phyloP scores from a whole-genome alignment of 352 stramenopile genomes.

The Phytophthora melonis region DNA sequence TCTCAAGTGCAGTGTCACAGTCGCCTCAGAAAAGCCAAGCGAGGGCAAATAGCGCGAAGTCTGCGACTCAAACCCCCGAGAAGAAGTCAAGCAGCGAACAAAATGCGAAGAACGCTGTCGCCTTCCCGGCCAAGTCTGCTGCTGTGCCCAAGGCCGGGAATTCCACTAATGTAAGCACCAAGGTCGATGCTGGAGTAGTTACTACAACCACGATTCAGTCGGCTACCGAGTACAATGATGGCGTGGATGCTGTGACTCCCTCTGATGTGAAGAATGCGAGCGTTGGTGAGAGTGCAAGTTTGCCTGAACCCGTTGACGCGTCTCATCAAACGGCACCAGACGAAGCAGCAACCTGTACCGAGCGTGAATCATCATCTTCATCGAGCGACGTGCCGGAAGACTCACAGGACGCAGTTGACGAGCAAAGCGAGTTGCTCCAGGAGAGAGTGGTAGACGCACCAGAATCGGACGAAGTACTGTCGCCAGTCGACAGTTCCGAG shows the following conservation, averaged over 20 bases:
- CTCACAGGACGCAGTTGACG: not conserved
- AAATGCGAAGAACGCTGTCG: not conserved
- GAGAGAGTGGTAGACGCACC: slow-evolving; percentile 10
- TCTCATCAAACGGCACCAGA: not conserved
- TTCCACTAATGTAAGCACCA: not conserved
- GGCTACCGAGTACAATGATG: not conserved
- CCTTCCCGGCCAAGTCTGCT: not conserved
- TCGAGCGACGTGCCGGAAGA: slow-evolving; percentile 25
- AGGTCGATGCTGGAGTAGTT: slow-evolving; percentile 3
- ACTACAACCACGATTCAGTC: not conserved
- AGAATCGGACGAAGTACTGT: slow-evolving; percentile 17
- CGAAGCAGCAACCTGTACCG: slow-evolving; percentile 1
- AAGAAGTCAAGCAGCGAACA: not conserved
- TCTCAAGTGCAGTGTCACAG: slow-evolving; percentile 2
- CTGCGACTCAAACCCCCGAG: slow-evolving; percentile 1
- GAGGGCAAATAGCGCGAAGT: slow-evolving; percentile 10
- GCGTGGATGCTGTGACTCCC: not conserved
- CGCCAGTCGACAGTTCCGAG: slow-evolving; percentile 28
- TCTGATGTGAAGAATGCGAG: not conserved
- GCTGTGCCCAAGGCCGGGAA: not conserved
- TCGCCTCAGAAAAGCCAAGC: slow-evolving; percentile 17
- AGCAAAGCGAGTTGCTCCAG: not conserved
- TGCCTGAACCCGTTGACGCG: not conserved
- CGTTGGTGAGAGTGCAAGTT: not conserved
- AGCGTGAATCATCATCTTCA: slow-evolving; percentile 28